Conservation (phyloP, 192 early-diverging fungal species). For the Pilobolus umbonatus region DNA sequence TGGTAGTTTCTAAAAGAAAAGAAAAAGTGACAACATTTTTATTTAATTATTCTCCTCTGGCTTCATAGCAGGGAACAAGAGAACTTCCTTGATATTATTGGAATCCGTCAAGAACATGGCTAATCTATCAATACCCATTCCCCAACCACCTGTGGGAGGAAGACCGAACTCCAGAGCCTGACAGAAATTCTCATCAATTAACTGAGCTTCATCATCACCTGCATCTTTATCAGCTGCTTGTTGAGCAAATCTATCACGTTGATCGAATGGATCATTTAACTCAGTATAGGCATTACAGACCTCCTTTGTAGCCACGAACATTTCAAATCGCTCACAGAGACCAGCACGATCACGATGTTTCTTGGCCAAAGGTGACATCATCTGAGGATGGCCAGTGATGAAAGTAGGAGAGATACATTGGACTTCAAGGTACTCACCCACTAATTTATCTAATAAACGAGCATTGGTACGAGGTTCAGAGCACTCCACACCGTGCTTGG, state of each 20-base stretch:
- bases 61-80: slow-evolving; percentile 70
- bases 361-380: slow-evolving; percentile 99
- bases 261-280: slow-evolving; percentile 99
- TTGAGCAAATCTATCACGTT: slow-evolving; percentile 96
- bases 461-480: slow-evolving; percentile 88
- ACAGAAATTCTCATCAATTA: slow-evolving; percentile 98
- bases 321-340: slow-evolving; percentile 97
- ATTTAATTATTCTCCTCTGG: slow-evolving; percentile 47
- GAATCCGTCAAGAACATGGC: slow-evolving; percentile 99
- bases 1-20: no score
- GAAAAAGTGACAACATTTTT: background rate
- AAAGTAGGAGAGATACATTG: slow-evolving; percentile 85
- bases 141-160: slow-evolving; percentile 93
- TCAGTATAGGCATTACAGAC: slow-evolving; percentile 99
- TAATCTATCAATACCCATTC: slow-evolving; percentile 94
- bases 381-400: slow-evolving; percentile 94
- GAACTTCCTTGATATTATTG: slow-evolving; percentile 86
- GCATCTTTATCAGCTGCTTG: slow-evolving; percentile 96
- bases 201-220: slow-evolving; percentile 98
- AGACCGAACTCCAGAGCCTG: slow-evolving; percentile 95
- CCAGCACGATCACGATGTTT: slow-evolving; percentile 84
- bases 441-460: slow-evolving; percentile 93
- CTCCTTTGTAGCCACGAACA: slow-evolving; percentile 99
- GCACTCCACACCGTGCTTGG: slow-evolving; percentile 95
- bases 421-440: slow-evolving; percentile 78